Conservation (phyloP, 148 eudicot genomes). For the Pouteria glomerata region DNA sequence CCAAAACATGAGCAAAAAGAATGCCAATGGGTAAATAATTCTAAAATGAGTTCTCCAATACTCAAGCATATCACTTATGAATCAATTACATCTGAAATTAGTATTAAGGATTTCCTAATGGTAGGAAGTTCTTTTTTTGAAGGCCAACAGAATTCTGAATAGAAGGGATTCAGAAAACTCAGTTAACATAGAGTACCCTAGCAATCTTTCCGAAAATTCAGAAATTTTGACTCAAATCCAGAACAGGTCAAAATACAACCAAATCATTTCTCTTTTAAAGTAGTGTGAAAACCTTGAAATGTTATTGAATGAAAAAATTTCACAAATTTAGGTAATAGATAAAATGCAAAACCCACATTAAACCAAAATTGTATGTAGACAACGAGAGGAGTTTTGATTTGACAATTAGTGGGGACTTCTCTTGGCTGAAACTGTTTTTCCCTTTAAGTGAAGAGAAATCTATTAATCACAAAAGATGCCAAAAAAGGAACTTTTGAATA, state of each 20-base stretch:
- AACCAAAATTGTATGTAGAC: background rate
- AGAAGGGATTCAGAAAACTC: background rate
- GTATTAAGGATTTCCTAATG: background rate
- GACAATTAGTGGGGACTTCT: no score
- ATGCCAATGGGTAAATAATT: background rate
- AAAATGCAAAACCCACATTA: background rate
- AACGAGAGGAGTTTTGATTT: background rate
- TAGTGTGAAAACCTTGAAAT: background rate
- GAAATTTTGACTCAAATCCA: background rate
- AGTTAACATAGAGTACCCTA: background rate
- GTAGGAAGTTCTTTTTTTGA: background rate
- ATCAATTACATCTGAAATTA: background rate
- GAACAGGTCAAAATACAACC: background rate
- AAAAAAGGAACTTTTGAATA: no score
- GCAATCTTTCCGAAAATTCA: background rate
- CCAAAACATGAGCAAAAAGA: background rate
- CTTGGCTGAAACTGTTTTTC: no score
- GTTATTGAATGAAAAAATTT: background rate
- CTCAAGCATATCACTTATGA: background rate
- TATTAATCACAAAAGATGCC: no score
- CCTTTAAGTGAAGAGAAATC: no score
- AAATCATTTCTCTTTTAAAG: background rate
- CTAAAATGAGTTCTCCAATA: background rate
- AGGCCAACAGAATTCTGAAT: background rate
- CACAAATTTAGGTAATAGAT: background rate